phyloP scores from a whole-genome alignment of 2,329 filamentous ascomycete genomes.

The Magnaporthiopsis rhizophila region DNA sequence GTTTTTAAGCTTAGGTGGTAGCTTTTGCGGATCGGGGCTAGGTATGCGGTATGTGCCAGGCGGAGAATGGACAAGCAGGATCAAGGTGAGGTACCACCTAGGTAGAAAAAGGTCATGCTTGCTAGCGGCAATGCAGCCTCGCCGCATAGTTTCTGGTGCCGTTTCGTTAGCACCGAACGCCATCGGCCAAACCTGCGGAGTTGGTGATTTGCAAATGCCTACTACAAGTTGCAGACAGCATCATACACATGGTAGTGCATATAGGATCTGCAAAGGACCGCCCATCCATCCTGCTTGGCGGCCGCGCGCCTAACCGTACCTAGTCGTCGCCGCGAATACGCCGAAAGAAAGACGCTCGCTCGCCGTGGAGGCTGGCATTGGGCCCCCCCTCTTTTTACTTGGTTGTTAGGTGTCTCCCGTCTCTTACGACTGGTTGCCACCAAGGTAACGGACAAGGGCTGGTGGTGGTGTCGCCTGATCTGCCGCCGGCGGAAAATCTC shows the following conservation, averaged over 20 bases:
- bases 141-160: not conserved
- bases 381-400: not conserved
- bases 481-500: not conserved
- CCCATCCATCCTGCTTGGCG: not conserved
- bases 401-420: too few species aligned
- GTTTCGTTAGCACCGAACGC: not conserved
- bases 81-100: too few species aligned
- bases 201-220: not conserved
- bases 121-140: not conserved
- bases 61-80: too few species aligned
- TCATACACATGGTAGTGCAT: not conserved
- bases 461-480: not conserved
- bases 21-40: not conserved
- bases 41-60: not conserved
- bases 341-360: not conserved
- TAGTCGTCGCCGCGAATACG: not conserved
- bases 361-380: too few species aligned
- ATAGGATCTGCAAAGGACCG: not conserved
- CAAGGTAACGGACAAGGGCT: not conserved
- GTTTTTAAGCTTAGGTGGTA: not conserved
- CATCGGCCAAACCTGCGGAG: not conserved
- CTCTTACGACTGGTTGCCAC: too few species aligned
- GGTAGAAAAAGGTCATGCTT: not conserved
- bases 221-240: not conserved
- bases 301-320: not conserved